Evolutionary conservation across 2,329 filamentous ascomycete genomes (phyloP), one percentile per base, ranked within the genome.

Genomic region (Sporothrix mexicana): DNA sequence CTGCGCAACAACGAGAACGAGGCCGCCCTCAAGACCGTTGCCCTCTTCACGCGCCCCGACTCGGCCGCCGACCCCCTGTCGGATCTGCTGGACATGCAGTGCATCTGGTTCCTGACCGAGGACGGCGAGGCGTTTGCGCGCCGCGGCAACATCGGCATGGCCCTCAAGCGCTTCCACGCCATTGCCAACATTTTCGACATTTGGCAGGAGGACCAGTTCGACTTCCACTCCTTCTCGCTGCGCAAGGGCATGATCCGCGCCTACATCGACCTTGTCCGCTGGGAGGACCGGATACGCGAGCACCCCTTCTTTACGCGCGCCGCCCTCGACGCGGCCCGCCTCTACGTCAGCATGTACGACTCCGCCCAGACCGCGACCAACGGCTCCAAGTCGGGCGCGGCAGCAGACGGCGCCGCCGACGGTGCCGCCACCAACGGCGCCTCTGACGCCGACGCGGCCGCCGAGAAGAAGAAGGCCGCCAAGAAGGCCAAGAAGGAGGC

Each of bases 181-280:
- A 89, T 99, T 73, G 91, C 92, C 80, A 94, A 93, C 82, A 97
- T 99, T 76, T 99, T 99, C 78, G 95, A 98, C 76, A 90, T 94
- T 23, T 99, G 96, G 96, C 92, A 97, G 80, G 97, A 99, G 80
- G 96, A 99, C 78, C 96, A 99, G 79, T 98, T 98, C 78, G 96
- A 99, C 81, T 99, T 99, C 85, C 97, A 99, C 85, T 94, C 90
- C 80, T 99, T 99, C 82, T 98, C 94, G 23, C 85, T 99, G n/a
- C 88, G 96, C 23, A 99, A 98, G 82, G 97, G 97, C 15, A 95
- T 97, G 85, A 93, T 98, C 74, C 88, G 95, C 72, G 93, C 96
- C 1, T 99, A 99, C 80, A 86, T 99, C 55, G 95, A 98, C 77
- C 97, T 99, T 94, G 87, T 99, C 64, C 90, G 92, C 77, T 99